Base-by-base conservation (phyloP, 1,284 basidiomycete species). In the Puccinia polysora region DNA sequence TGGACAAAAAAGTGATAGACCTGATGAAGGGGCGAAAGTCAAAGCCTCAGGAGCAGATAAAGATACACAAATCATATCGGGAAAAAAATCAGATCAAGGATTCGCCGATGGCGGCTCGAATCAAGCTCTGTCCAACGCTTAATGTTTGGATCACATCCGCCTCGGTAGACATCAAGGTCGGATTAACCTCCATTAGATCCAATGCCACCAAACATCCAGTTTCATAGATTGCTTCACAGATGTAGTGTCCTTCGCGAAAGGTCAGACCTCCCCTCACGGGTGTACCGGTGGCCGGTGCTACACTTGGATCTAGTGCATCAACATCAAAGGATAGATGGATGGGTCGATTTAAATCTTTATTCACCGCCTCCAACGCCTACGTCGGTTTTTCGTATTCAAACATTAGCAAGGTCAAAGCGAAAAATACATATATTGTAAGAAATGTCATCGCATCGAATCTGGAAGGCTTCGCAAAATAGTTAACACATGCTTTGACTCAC, bases 161-260 rank as follows among this genome's bases (percentile, higher is more conserved):
- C 40, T 83, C 83, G 77, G 91, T 89, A 25, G 83, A 84, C 49
- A 81, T 80, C 18, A 99, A 84, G 0, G 89, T 88, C 7, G 96
- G 96, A 82, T 98, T 98, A 74, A 98, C 95, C 81, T 98, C 95
- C 90, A 96, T 92, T 75, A 96, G 83, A 81, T 96, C 93, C 36
- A 98, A 82, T 0, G 88, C 91, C 25, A 95, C 91, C 28, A 99
- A 85, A 76, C 89, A 85, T 15, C 93, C 94, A 0, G 95, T 98
- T 83, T 97, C 92, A 76, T 88, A 87, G 53, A 98, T 85, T 2
- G 90, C 88, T 81, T 98, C 96, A 79, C 91, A 94, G 78, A 97
- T 96, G 81, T 95, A 96, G 81, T 94, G 90, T 10, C 95, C 96
- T 80, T 99, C 96, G 75, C 96, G 85, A 84, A 98, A 99, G 15